Percentiles rank a stretch among this genome's conserved stretches.
Conservation (phyloP, 257 asterid species). For the Nicotiana paniculata region DNA sequence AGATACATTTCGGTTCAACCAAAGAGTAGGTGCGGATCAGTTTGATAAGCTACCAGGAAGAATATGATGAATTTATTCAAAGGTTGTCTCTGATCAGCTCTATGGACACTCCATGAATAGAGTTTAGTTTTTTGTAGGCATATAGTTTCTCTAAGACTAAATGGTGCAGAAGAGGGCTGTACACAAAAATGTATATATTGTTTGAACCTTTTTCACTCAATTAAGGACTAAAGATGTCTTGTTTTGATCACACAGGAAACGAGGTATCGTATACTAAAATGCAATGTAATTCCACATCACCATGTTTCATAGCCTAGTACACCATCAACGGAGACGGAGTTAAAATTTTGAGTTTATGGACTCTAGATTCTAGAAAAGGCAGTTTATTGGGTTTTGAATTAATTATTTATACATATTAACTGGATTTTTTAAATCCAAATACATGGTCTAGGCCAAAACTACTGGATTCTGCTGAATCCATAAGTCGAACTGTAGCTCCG, state of each 20-base stretch:
- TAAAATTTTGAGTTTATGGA: no score
- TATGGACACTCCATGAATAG: background rate
- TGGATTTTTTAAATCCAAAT: no score
- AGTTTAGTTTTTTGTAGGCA: background rate
- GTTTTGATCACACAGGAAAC: background rate
- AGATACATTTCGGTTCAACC: slow-evolving; percentile 65
- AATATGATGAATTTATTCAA: slow-evolving; percentile 45
- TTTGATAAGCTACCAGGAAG: slow-evolving; percentile 49
- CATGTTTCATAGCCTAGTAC: background rate
- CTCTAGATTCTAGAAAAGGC: no score
- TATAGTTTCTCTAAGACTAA: slow-evolving; percentile 2
- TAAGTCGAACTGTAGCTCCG: no score
- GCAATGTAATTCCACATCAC: background rate
- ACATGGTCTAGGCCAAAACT: no score
- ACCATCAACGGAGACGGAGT: no score
- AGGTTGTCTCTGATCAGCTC: slow-evolving; percentile 42
- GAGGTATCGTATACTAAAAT: background rate
- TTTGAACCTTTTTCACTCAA: background rate
- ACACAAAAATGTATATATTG: background rate
- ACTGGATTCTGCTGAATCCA: no score
- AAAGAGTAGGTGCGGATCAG: slow-evolving; percentile 59
- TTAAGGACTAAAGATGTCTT: background rate
- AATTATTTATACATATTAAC: no score
- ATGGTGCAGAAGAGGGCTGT: background rate
- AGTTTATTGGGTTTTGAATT: no score